These are phyloP conservation scores for Cornus kousa DNA, from an alignment of 148 eudicot genomes.

Conservation along the genomic window DNA sequence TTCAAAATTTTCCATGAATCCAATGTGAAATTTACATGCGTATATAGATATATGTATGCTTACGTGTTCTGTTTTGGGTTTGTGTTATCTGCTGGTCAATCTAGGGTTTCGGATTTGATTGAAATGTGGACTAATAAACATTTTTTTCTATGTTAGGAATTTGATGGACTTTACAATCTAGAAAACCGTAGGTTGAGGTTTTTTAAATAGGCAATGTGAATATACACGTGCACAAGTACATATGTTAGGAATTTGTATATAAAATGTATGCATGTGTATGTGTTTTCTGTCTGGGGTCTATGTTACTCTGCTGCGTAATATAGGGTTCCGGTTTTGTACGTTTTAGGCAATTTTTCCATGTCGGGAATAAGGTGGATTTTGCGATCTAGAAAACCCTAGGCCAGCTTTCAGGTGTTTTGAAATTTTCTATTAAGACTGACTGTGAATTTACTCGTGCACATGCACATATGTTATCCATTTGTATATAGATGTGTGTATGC, in stretches of 20 bases:
- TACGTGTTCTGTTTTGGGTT: not conserved
- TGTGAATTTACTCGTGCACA: not conserved
- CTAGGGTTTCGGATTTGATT: not conserved
- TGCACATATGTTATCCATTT: not conserved
- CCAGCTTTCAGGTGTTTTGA: not conserved
- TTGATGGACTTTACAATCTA: no score
- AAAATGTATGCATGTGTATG: not conserved
- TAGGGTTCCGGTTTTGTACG: not conserved
- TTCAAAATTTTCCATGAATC: no score
- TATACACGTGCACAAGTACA: no score
- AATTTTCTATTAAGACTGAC: not conserved
- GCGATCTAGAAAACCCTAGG: not conserved
- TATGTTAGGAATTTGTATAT: not conserved
- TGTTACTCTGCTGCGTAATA: not conserved
- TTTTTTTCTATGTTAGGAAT: no score
- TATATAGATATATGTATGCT: not conserved
- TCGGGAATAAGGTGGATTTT: not conserved
- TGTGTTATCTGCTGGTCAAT: not conserved
- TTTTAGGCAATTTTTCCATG: not conserved
- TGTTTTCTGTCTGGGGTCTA: not conserved
- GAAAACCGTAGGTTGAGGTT: no score
- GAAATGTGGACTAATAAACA: no score
- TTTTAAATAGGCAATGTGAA: no score
- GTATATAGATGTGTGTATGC: no score
- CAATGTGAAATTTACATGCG: not conserved